Percentiles rank a stretch among this genome's conserved stretches.
phyloP scores from a whole-genome alignment of 176 grass and related monocot species.

The Themeda triandra region DNA sequence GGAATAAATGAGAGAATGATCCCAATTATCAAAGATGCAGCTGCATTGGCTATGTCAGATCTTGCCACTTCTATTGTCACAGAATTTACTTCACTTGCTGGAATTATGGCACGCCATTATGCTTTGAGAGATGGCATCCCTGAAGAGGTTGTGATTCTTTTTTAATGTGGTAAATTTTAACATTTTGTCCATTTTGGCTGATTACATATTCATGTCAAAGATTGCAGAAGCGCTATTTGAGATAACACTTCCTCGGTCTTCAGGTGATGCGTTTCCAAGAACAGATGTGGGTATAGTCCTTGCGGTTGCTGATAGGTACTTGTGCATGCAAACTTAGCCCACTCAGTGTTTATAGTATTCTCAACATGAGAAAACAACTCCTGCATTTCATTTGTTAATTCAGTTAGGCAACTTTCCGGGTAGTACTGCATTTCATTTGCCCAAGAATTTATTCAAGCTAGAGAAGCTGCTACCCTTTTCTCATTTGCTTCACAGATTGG shows the following conservation, averaged over 20 bases:
- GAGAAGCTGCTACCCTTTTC: background rate
- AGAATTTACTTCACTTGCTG: slow-evolving; percentile 90
- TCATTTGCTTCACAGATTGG: slow-evolving; percentile 54
- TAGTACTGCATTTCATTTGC: background rate
- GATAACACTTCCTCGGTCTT: slow-evolving; percentile 86
- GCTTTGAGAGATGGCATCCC: slow-evolving; percentile 77
- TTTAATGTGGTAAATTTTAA: background rate
- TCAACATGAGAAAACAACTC: background rate
- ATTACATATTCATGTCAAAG: slow-evolving; percentile 47
- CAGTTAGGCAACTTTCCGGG: background rate
- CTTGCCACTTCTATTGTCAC: slow-evolving; percentile 84
- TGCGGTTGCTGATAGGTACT: slow-evolving; percentile 80
- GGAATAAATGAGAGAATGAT: slow-evolving; percentile 53
- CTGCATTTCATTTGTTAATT: background rate
- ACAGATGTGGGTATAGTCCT: slow-evolving; percentile 89
- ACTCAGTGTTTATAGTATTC: background rate
- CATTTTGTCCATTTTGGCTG: slow-evolving; percentile 10
- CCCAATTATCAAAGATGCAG: slow-evolving; percentile 62
- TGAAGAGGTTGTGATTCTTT: slow-evolving; percentile 51
- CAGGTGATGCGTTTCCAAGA: slow-evolving; percentile 82
- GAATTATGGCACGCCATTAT: slow-evolving; percentile 90
- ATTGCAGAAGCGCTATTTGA: slow-evolving; percentile 94
- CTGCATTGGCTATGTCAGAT: slow-evolving; percentile 88
- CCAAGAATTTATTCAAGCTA: background rate
- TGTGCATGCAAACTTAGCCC: background rate